These are phyloP conservation scores for Penicillium paradoxum DNA, from an alignment of 495 filamentous ascomycete species.

Conservation along the genomic window DNA sequence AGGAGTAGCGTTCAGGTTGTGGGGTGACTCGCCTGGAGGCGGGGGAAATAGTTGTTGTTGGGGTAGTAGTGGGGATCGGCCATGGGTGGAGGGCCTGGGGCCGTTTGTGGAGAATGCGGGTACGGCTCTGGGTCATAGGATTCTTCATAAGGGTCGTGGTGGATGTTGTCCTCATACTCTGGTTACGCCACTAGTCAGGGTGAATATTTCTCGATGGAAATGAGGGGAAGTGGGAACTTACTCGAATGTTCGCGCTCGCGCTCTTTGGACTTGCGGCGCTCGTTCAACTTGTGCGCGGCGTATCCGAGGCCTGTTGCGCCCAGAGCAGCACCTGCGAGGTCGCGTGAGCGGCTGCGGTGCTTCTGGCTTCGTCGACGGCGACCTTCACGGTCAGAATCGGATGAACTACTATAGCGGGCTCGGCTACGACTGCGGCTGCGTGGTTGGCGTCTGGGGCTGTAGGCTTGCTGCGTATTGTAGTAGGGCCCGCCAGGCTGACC, in stretches of 20 bases:
- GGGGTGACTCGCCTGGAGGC: constrained; percentile 34
- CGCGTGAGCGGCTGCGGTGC: constrained; percentile 58
- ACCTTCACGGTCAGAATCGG: constrained; percentile 38
- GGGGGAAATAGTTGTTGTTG: constrained; percentile 39
- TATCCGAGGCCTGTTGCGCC: constrained; percentile 71
- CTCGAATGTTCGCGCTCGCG: constrained; percentile 24
- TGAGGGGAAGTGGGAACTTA: constrained; percentile 5
- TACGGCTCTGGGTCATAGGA: constrained; percentile 43
- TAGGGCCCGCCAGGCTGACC: constrained; percentile 43
- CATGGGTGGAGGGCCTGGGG: constrained; percentile 13
- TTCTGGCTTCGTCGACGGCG: constrained; percentile 41
- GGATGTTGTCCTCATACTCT: constrained; percentile 38
- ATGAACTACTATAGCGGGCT: constrained; percentile 36
- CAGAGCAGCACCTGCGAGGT: constrained; percentile 63
- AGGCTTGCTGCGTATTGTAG: constrained; percentile 34
- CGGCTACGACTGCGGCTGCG: constrained; percentile 40
- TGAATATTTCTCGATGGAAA: constrained; percentile 4
- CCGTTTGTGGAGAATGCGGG: constrained; percentile 25
- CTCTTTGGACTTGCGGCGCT: constrained; percentile 47
- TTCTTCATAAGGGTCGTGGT: constrained; percentile 37
- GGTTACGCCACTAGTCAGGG: background rate
- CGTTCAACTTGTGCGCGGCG: constrained; percentile 65
- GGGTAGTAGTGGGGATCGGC: constrained; percentile 37
- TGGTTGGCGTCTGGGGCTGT: constrained; percentile 26
- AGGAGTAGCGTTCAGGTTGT: constrained; percentile 25